Percentiles rank a stretch among this genome's conserved stretches.
Conservation (phyloP, 225 moss, liverwort and hornwort species). For the Climacium dendroides region DNA sequence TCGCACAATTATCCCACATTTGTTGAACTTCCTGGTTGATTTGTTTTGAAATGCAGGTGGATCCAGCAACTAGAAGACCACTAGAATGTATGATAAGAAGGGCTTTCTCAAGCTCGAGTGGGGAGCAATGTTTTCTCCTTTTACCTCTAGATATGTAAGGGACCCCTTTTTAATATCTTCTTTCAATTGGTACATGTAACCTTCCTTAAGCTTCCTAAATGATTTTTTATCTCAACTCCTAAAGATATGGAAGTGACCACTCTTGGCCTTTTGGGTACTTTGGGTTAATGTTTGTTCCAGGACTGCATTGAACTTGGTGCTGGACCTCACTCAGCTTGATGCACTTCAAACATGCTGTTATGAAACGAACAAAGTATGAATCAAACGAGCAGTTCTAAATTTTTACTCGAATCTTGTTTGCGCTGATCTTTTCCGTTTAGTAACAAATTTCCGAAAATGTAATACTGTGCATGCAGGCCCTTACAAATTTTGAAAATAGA, state of each 20-base stretch:
- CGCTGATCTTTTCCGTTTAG: neutral
- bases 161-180: neutral
- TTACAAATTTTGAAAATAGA: conserved; percentile 89
- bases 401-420: neutral
- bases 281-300: neutral
- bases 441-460: neutral
- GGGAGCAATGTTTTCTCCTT: conserved; percentile 68
- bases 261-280: neutral
- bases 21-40: neutral
- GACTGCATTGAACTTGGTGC: neutral
- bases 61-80: conserved; percentile 72
- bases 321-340: neutral
- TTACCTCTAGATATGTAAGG: conserved; percentile 95
- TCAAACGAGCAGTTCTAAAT: neutral
- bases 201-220: neutral
- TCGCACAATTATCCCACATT: neutral
- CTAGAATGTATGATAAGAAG: conserved; percentile 88
- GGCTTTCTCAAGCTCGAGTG: conserved; percentile 65
- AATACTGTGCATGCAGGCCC: conserved; percentile 46
- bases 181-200: neutral
- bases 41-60: conserved; percentile 39
- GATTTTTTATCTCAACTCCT: neutral
- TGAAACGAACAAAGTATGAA: neutral
- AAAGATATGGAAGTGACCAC: neutral
- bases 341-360: neutral